Base-by-base conservation (phyloP, 1,284 basidiomycete species). In the Trichosporon sp. region DNA sequence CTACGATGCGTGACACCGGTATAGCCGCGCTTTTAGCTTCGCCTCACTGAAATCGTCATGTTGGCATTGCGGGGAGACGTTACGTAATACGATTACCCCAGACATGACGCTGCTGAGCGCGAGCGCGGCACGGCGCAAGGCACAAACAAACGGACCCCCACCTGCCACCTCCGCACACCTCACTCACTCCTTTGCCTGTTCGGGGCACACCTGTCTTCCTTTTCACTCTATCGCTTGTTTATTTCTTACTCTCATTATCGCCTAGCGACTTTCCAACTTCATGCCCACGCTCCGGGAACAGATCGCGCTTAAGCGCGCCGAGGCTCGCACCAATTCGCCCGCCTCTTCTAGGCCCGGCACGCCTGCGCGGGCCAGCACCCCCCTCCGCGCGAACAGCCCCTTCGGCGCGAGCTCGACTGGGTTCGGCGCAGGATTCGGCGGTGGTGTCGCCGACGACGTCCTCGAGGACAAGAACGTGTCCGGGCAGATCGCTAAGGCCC, bases 231-330 rank as follows among this genome's bases (percentile, higher is more conserved):
- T 51, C 48, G 12, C 40, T 10, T 37, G 35, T 37, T 10, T 5
- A 37, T 10, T 37, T 16, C 51, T 16, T 10, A 10, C 12, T 40
- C 38, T 40, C 38, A 10, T 40, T 40, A 40, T 40, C 38, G 11
- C 38, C 38, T 40, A 40, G 38, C 38, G 38, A 40, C 38, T 11
- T 2, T 3, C 38, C 38, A 12, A 40, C 38, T 40, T 40, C 68
- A 71, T 68, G 69, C 66, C 73, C 40, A 66, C 67, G 0, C 65
- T 81, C 16, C 76, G 79, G 35, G 80, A 82, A 21, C 80, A 81
- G 68, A 80, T 82, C 5, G 79, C 81, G 1, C 78, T 78, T 1
- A 78, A 78, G 46, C 75, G 80, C n/a, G 76, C 77, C 4, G 80
- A 76, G 56, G 74, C 70, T 16, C 71, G 70, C 16, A 54, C 4